These are phyloP conservation scores for Astraeus odoratus DNA, from an alignment of 768 basidiomycete species.

Conservation along the genomic window DNA sequence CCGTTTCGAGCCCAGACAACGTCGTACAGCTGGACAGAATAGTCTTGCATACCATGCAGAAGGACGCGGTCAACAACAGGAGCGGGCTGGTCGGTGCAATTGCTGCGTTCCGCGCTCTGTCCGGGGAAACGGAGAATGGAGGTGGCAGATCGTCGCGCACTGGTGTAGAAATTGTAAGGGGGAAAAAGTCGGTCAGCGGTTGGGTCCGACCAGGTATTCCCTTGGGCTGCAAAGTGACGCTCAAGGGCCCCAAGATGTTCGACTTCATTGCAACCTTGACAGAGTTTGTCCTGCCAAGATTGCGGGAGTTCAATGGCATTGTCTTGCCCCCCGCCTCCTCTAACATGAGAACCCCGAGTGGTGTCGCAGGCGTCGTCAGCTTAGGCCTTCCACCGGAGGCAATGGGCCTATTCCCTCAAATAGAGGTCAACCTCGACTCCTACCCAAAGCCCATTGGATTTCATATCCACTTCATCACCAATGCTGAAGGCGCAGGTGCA, in stretches of 20 bases:
- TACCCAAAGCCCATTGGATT: slow-evolving; percentile 86
- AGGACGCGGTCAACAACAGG: slow-evolving; percentile 68
- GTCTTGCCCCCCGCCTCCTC: slow-evolving; percentile 67
- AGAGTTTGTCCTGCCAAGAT: slow-evolving; percentile 92
- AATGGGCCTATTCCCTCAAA: slow-evolving; percentile 90
- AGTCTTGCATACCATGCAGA: slow-evolving; percentile 80
- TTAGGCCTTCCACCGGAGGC: slow-evolving; percentile 82
- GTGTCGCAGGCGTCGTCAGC: slow-evolving; percentile 81
- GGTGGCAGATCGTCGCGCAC: slow-evolving; percentile 62
- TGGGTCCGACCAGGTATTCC: slow-evolving; percentile 85
- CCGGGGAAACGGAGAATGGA: slow-evolving; percentile 70
- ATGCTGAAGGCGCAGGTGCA: slow-evolving; percentile 80
- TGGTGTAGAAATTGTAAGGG: slow-evolving; percentile 74
- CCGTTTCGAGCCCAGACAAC: slow-evolving; percentile 59
- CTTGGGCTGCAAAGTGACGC: slow-evolving; percentile 81
- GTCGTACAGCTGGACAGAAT: slow-evolving; percentile 77
- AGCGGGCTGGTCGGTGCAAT: slow-evolving; percentile 74
- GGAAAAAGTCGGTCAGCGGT: slow-evolving; percentile 63
- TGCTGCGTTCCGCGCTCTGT: slow-evolving; percentile 81
- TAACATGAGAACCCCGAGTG: slow-evolving; percentile 64
- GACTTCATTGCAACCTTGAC: slow-evolving; percentile 83
- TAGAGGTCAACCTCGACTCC: slow-evolving; percentile 88
- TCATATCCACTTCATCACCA: slow-evolving; percentile 92
- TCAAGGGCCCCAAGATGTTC: slow-evolving; percentile 91
- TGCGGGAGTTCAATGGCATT: slow-evolving; percentile 86